Percentiles rank a stretch among this genome's conserved stretches.
These are phyloP conservation scores for Diaporthe velutina DNA, from an alignment of 2,329 filamentous ascomycete species.

Conservation along the genomic window DNA sequence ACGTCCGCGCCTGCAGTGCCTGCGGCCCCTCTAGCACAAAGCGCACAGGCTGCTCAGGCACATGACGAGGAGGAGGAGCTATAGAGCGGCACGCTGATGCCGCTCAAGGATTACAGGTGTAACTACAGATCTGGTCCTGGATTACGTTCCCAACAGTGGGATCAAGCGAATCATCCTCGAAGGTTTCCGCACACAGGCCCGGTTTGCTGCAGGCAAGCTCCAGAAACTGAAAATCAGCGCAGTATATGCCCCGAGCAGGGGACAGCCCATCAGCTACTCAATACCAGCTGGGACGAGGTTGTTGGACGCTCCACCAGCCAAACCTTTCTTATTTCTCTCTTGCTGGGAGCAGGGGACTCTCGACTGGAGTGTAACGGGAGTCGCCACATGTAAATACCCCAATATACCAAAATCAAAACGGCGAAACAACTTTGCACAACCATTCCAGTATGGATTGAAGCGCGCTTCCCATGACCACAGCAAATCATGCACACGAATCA, in stretches of 20 bases:
- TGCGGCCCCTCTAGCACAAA: not conserved
- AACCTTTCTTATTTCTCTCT: not conserved
- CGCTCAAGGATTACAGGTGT: not conserved
- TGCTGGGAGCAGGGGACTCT: not conserved
- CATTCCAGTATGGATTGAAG: not conserved
- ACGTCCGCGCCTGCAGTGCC: conserved; percentile 33
- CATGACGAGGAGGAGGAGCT: conserved; percentile 27
- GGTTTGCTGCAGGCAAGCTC: not conserved
- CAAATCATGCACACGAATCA: not conserved
- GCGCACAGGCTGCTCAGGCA: not conserved
- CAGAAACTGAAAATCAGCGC: not conserved
- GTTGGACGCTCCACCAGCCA: not conserved
- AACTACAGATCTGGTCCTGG: not conserved
- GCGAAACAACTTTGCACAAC: conserved; percentile 36
- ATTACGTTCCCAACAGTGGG: not conserved
- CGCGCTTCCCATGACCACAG: not conserved
- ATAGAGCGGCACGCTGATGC: not conserved
- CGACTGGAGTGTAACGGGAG: not conserved
- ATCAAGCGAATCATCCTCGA: not conserved
- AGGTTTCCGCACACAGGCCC: not conserved
- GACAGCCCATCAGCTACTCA: too few species aligned
- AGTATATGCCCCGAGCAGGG: not conserved
- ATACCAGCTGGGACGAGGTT: not conserved
- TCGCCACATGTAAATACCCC: conserved; percentile 30
- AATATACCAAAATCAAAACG: conserved; percentile 37